These are phyloP conservation scores for Dimargaris xerosporica DNA, from an alignment of 192 early-diverging fungal genomes.

Conservation along the genomic window DNA sequence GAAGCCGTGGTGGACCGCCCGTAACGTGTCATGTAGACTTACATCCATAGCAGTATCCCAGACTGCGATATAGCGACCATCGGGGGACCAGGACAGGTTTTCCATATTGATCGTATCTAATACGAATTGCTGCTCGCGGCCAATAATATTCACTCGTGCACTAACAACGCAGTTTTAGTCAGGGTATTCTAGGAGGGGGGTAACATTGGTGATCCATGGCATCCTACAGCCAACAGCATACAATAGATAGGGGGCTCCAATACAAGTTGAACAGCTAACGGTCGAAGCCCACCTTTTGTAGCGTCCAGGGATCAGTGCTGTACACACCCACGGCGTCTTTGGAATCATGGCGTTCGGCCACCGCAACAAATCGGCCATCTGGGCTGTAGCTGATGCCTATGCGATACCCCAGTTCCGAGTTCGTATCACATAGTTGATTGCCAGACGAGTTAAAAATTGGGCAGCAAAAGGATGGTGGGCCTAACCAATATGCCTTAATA, in stretches of 20 bases:
- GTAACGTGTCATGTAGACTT: slow-evolving; percentile 17
- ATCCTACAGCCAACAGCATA: neutral
- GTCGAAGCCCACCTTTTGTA: slow-evolving; percentile 14
- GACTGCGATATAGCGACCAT: slow-evolving; percentile 58
- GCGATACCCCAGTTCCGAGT: neutral
- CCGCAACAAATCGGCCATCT: slow-evolving; percentile 19
- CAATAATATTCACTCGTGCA: neutral
- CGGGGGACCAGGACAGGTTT: slow-evolving; percentile 71
- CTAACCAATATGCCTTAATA: no score
- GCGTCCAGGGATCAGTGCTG: slow-evolving; percentile 17
- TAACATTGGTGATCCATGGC: neutral
- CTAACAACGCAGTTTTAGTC: neutral
- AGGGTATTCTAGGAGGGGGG: neutral
- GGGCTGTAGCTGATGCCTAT: slow-evolving; percentile 20
- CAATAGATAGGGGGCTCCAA: neutral
- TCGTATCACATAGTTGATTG: neutral
- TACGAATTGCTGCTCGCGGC: slow-evolving; percentile 34
- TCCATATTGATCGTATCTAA: slow-evolving; percentile 56
- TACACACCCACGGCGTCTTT: slow-evolving; percentile 27
- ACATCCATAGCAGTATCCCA: slow-evolving; percentile 60
- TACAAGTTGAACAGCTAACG: neutral
- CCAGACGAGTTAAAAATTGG: neutral
- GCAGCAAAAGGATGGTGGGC: neutral
- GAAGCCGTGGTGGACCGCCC: neutral
- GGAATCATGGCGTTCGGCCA: slow-evolving; percentile 29